A percentile compares a stretch with the other conserved stretches of the same genome.
These are phyloP conservation scores for Fusarium coffeatum DNA, from an alignment of 2,329 filamentous ascomycete genomes.

Conservation along the genomic window DNA sequence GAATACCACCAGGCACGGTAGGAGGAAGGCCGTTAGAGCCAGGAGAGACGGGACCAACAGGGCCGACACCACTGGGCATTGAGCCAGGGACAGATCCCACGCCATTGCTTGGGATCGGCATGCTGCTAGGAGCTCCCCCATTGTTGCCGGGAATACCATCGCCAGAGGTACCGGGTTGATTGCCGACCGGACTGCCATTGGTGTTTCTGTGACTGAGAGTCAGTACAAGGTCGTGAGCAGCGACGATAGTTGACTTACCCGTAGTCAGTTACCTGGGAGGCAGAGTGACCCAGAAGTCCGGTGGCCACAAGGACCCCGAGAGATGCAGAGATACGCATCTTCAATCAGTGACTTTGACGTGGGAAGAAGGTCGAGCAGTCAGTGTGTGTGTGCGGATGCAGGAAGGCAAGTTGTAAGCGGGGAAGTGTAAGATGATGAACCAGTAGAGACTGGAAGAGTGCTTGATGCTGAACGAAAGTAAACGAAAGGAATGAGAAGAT, in stretches of 20 bases:
- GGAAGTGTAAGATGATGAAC: conserved; percentile 21
- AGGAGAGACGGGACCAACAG: conserved; percentile 13
- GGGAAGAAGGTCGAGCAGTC: neutral
- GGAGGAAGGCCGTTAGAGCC: conserved; percentile 31
- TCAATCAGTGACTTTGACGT: conserved; percentile 30
- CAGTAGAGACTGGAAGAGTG: conserved; percentile 10
- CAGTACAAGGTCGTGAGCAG: conserved; percentile 5
- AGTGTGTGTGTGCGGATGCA: neutral
- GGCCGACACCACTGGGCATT: conserved; percentile 20
- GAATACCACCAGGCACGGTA: conserved; percentile 4
- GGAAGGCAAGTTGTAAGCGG: neutral
- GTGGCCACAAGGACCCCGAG: conserved; percentile 53
- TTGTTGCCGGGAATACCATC: conserved; percentile 27
- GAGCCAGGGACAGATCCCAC: conserved; percentile 33
- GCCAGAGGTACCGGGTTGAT: conserved; percentile 19
- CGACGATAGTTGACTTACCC: conserved; percentile 46
- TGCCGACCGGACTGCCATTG: conserved; percentile 19
- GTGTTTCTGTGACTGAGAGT: conserved; percentile 26
- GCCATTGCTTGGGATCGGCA: conserved; percentile 19
- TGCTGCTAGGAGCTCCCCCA: conserved; percentile 27
- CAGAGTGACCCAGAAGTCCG: conserved; percentile 49
- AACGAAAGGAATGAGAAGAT: conserved; percentile 33
- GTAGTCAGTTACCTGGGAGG: conserved; percentile 50
- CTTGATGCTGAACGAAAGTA: conserved; percentile 30
- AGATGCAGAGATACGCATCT: conserved; percentile 55